Conservation (phyloP, 148 eudicot species). For the Vaccinium darrowii region DNA sequence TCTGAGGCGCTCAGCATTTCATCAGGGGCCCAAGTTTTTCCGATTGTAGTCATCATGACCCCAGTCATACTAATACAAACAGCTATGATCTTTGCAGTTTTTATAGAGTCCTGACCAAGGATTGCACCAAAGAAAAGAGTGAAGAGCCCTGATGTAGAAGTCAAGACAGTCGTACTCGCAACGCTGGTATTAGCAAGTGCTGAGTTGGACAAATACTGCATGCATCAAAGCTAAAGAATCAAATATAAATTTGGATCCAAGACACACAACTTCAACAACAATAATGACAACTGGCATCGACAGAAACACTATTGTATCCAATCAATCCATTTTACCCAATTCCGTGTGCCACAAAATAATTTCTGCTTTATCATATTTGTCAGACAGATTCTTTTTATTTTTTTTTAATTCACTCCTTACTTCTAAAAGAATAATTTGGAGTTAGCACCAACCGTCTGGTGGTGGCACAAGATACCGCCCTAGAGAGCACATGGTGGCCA, state of each 20-base stretch:
- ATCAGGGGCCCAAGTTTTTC: slow-evolving; percentile 47
- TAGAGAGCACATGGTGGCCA: background rate
- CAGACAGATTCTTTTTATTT: background rate
- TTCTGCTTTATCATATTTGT: background rate
- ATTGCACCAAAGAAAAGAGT: slow-evolving; percentile 46
- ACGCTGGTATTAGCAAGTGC: slow-evolving; percentile 51
- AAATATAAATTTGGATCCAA: background rate
- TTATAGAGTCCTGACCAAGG: slow-evolving; percentile 35
- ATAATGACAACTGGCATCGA: background rate
- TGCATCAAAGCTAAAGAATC: background rate
- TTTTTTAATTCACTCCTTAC: background rate
- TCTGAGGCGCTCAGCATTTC: slow-evolving; percentile 24
- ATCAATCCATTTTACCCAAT: background rate
- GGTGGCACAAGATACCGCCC: background rate
- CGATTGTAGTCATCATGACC: slow-evolving; percentile 42
- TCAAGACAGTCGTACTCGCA: slow-evolving; percentile 42
- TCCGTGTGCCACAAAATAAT: background rate
- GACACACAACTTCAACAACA: background rate
- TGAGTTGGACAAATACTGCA: slow-evolving; percentile 45
- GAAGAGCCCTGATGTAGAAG: slow-evolving; percentile 49
- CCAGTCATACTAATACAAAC: slow-evolving; percentile 46
- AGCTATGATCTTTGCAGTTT: slow-evolving; percentile 26
- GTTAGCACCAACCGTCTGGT: background rate
- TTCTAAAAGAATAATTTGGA: background rate
- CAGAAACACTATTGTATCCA: background rate